phyloP scores from a whole-genome alignment of 1,284 basidiomycete genomes.

The Ceratobasidium sp. region DNA sequence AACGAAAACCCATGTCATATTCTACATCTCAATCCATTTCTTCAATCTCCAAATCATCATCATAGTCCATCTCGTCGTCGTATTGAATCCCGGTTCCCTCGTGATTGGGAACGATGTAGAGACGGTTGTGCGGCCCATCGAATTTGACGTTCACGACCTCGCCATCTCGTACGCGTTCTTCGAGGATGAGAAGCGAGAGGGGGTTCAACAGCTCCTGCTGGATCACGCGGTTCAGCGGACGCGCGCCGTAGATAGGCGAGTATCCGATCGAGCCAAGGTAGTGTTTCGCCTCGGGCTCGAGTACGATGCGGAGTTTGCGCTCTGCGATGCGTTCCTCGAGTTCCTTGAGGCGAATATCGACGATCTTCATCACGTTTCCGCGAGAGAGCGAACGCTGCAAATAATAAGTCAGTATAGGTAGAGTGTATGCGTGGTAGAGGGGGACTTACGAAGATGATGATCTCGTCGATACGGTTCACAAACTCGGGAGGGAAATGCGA shows the following conservation, averaged over 20 bases:
- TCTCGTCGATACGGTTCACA: conserved; percentile 91
- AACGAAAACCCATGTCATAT: neutral
- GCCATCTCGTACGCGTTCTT: conserved; percentile 85
- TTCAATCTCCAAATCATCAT: conserved; percentile 76
- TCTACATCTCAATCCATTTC: conserved; percentile 74
- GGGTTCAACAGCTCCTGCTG: conserved; percentile 96
- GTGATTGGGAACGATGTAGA: conserved; percentile 90
- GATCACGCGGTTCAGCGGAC: conserved; percentile 92
- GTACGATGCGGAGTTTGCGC: conserved; percentile 82
- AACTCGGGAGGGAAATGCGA: conserved; percentile 94
- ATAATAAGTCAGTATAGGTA: conserved; percentile 52
- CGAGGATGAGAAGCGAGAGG: conserved; percentile 87
- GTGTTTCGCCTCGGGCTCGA: conserved; percentile 83
- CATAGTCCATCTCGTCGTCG: conserved; percentile 68
- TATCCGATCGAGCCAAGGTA: conserved; percentile 90
- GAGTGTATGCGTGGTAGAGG: conserved; percentile 19
- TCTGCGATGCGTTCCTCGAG: conserved; percentile 71
- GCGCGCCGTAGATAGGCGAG: conserved; percentile 87
- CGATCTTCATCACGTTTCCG: conserved; percentile 83
- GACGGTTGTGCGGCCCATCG: conserved; percentile 85
- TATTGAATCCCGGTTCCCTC: conserved; percentile 64
- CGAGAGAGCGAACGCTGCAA: conserved; percentile 81
- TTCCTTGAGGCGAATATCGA: conserved; percentile 81
- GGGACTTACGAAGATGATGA: conserved; percentile 85
- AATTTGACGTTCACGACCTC: conserved; percentile 84